A percentile compares a stretch with the other conserved stretches of the same genome.
phyloP scores from a whole-genome alignment of 1,284 basidiomycete genomes.

The Blastosporella zonata region DNA sequence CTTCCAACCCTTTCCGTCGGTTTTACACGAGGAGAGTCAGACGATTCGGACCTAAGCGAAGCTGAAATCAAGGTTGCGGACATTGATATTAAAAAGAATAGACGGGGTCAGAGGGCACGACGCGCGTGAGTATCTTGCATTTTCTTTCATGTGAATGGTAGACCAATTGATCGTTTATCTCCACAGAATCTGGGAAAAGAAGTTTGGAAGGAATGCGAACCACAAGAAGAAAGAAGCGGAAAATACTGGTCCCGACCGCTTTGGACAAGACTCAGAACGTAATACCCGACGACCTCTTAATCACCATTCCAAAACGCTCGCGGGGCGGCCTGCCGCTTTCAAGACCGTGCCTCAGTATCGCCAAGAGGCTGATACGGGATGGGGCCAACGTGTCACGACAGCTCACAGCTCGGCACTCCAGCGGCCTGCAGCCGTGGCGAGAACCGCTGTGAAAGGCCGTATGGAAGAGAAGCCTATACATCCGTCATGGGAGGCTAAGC shows the following conservation, averaged over 20 bases:
- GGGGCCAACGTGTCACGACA: constrained; percentile 21
- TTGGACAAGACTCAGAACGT: constrained; percentile 18
- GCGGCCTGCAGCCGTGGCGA: background rate
- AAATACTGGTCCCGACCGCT: constrained; percentile 37
- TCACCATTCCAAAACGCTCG: background rate
- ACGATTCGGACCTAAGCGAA: constrained; percentile 78
- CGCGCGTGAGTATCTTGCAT: constrained; percentile 68
- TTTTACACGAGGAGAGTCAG: constrained; percentile 77
- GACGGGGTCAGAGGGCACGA: constrained; percentile 88
- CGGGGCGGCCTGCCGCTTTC: constrained; percentile 7
- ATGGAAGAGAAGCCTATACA: constrained; percentile 56
- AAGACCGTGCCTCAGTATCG: constrained; percentile 19
- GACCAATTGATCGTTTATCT: constrained; percentile 3
- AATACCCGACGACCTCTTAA: constrained; percentile 14
- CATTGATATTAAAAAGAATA: constrained; percentile 70
- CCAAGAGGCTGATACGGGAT: constrained; percentile 26
- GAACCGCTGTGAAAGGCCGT: constrained; percentile 7
- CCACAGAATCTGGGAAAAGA: constrained; percentile 95
- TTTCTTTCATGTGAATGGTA: background rate
- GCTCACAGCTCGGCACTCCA: background rate
- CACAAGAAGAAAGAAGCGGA: constrained; percentile 64
- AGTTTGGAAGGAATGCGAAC: constrained; percentile 88
- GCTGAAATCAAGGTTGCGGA: constrained; percentile 59
- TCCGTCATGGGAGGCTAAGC: constrained; percentile 93
- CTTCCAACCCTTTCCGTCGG: constrained; percentile 86